These are phyloP conservation scores for Sporothrix brunneoviolacea DNA, from an alignment of 2,329 filamentous ascomycete species.

Conservation along the genomic window DNA sequence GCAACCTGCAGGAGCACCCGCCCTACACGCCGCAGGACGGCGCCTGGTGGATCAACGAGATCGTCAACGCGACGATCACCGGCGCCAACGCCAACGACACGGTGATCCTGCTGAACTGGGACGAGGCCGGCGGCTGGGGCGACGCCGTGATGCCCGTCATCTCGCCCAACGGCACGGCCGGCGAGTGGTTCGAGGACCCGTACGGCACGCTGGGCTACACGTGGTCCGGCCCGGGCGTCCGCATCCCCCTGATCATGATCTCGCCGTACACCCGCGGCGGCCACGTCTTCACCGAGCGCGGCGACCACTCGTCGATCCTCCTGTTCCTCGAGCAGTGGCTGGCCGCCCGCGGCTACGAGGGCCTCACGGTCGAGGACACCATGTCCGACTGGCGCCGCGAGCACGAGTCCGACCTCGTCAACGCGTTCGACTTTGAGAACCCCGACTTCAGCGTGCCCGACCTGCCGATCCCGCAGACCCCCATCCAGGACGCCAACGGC, in stretches of 20 bases:
- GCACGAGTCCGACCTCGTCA: conserved; percentile 22
- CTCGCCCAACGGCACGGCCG: conserved; percentile 40
- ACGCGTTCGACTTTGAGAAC: conserved; percentile 24
- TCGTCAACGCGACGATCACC: conserved; percentile 42
- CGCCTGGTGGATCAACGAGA: conserved; percentile 47
- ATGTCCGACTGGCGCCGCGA: conserved; percentile 23
- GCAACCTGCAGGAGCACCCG: conserved; percentile 46
- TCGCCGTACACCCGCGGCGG: conserved; percentile 49
- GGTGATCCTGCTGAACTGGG: conserved; percentile 44
- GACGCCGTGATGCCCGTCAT: conserved; percentile 49
- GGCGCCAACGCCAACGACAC: conserved; percentile 43
- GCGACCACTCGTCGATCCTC: conserved; percentile 50
- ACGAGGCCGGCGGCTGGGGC: conserved; percentile 48
- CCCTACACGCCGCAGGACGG: conserved; percentile 48
- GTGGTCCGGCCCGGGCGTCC: conserved; percentile 34
- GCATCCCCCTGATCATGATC: conserved; percentile 48
- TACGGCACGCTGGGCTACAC: conserved; percentile 33
- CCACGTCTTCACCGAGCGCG: conserved; percentile 47
- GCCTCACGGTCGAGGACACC: conserved; percentile 17
- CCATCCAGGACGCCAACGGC: conserved; percentile 35
- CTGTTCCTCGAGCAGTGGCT: conserved; percentile 37
- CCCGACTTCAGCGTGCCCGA: conserved; percentile 43
- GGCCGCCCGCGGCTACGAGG: conserved; percentile 26
- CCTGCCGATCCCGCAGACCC: conserved; percentile 37
- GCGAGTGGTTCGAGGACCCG: conserved; percentile 45